Base-by-base conservation (phyloP, 2,329 filamentous ascomycete species). In the Fusarium sp. region DNA sequence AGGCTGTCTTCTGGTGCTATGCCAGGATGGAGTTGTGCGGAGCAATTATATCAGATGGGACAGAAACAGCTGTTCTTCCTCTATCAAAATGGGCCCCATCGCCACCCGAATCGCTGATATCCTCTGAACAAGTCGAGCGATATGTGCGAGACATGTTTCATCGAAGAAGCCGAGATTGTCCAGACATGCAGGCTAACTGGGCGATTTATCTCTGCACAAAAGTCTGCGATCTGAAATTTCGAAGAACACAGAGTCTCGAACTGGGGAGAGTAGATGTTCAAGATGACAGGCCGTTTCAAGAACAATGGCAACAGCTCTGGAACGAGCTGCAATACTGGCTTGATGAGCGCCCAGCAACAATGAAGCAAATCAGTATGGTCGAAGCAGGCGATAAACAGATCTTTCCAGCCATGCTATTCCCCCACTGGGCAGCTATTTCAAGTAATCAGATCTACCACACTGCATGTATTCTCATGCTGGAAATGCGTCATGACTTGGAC, bases 1-100 rank as follows among this genome's bases (percentile, higher is more conserved):
- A 88, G 72, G 87, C 87, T 1, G 81, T 90, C 0, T 90, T 90
- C 70, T 90, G 88, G 88, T 89, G 87, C 72, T 90, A 88, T 74
- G 87, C 86, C 1, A 82, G 88, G 48, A 90, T 90, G 87, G 88
- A 89, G 74, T 75, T 89, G 7, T 89, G 87, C 66, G 87, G 86
- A 41, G 86, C 85, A 0, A 83, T 90, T 6, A 88, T 90, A 35
- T 87, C 87, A 0, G 82, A 83, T 42, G 85, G 85, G 1, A 85
- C 84, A 1, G 83, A 87, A 48, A 84, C 82, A 24, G 85, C 86
- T 0, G 83, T 89, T 6, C 83, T 89, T 5, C 84, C 84, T 6
- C 82, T 88, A 6, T 81, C 83, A 32, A 85, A 84, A 68, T 89
- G 87, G 87, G 81, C 85, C 10, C 82, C 77, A 18, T 9, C 66